phyloP scores from a whole-genome alignment of 495 filamentous ascomycete genomes.

The Evansstolkia leycettana region DNA sequence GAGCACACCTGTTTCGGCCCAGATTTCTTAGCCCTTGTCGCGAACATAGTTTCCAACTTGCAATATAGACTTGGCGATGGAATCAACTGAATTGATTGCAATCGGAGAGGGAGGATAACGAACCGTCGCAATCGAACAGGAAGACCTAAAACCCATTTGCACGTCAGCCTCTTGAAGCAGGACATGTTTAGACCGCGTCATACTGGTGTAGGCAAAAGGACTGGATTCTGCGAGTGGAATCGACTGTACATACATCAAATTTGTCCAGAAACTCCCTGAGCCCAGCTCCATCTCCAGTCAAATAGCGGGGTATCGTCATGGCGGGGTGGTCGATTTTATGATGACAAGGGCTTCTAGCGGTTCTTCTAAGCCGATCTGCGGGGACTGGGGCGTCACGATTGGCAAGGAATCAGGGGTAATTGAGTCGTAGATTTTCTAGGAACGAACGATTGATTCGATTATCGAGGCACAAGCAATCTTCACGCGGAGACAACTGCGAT shows the following conservation, averaged over 20 bases:
- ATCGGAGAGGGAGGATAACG: slow-evolving; percentile 10
- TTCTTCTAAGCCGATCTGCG: no score
- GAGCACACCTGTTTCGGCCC: slow-evolving; percentile 61
- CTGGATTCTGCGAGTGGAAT: no score
- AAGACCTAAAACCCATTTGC: slow-evolving; percentile 77
- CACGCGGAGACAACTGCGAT: no score
- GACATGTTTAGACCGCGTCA: no score
- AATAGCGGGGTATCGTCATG: slow-evolving; percentile 45
- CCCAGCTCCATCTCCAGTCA: slow-evolving; percentile 64
- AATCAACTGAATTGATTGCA: neutral
- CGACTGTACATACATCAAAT: slow-evolving; percentile 70
- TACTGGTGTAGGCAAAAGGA: no score
- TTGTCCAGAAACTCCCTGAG: slow-evolving; percentile 73
- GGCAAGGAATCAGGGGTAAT: no score
- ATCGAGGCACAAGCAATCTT: no score
- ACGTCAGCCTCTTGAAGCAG: no score
- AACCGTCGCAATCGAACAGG: slow-evolving; percentile 95
- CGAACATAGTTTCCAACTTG: slow-evolving; percentile 1
- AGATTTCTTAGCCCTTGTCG: slow-evolving; percentile 8
- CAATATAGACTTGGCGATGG: neutral
- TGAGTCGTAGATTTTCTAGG: no score
- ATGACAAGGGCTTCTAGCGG: no score
- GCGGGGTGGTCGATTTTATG: neutral
- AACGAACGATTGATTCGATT: no score
- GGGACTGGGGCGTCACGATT: no score